A percentile compares a stretch with the other conserved stretches of the same genome.
Conservation (phyloP, 805 yeast species). For the Metschnikowia lunata region DNA sequence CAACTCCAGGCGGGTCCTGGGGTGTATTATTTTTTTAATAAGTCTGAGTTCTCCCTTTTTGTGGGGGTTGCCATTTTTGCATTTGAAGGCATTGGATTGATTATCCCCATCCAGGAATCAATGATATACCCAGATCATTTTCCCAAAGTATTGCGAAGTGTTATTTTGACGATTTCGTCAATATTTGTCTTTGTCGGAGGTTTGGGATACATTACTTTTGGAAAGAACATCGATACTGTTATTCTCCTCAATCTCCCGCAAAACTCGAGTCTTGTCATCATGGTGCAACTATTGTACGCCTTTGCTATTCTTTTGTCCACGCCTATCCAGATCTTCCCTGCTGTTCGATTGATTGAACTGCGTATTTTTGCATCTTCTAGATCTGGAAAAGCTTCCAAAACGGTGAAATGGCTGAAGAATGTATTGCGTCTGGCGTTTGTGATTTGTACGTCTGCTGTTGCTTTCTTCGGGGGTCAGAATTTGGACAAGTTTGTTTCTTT, state of each 20-base stretch:
- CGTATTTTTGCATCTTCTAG: constrained; percentile 39
- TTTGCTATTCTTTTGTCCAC: constrained; percentile 72
- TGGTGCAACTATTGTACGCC: constrained; percentile 68
- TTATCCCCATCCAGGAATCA: constrained; percentile 78
- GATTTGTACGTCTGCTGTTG: constrained; percentile 48
- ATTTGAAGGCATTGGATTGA: constrained; percentile 82
- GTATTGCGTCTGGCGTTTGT: constrained; percentile 53
- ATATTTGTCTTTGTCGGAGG: constrained; percentile 62
- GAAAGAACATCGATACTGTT: constrained; percentile 59
- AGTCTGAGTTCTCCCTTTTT: constrained; percentile 60
- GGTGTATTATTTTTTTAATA: constrained; percentile 48
- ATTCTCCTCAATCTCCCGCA: constrained; percentile 72
- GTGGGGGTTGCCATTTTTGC: constrained; percentile 84
- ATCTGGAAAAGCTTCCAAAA: constrained; percentile 55
- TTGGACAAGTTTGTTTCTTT: constrained; percentile 73
- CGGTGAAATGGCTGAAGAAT: constrained; percentile 66
- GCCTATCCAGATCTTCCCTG: constrained; percentile 79
- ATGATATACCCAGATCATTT: constrained; percentile 73
- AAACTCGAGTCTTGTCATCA: constrained; percentile 52
- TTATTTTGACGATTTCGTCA: constrained; percentile 57
- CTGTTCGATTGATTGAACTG: constrained; percentile 67
- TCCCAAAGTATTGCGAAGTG: constrained; percentile 59
- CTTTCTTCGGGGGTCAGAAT: constrained; percentile 64
- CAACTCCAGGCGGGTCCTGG: constrained; percentile 40
- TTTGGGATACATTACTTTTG: constrained; percentile 68